These are phyloP conservation scores for Cystobasidium sp. DNA, from an alignment of 1,284 basidiomycete genomes.

Conservation along the genomic window DNA sequence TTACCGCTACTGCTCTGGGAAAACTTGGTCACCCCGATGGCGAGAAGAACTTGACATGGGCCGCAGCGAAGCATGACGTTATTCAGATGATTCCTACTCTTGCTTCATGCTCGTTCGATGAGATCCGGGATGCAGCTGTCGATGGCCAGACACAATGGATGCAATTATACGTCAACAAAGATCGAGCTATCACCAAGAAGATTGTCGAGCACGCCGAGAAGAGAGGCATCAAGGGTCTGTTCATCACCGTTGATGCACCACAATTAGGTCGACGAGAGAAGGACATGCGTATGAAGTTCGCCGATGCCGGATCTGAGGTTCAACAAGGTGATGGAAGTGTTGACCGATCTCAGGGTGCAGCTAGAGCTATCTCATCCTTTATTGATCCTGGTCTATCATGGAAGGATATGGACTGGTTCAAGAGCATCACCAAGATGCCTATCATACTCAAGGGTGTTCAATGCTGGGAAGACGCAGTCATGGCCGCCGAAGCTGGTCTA, in stretches of 20 bases:
- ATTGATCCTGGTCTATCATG: slow-evolving; percentile 88
- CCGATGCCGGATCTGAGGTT: slow-evolving; percentile 63
- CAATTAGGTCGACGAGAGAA: slow-evolving; percentile 84
- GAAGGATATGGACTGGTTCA: slow-evolving; percentile 86
- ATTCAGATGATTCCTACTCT: slow-evolving; percentile 95
- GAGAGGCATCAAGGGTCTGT: slow-evolving; percentile 72
- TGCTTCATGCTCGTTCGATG: slow-evolving; percentile 86
- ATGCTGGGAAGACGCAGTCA: slow-evolving; percentile 87
- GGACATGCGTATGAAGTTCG: slow-evolving; percentile 97
- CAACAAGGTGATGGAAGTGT: slow-evolving; percentile 63
- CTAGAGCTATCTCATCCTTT: slow-evolving; percentile 92
- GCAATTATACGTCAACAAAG: slow-evolving; percentile 59
- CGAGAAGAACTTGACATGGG: slow-evolving; percentile 74
- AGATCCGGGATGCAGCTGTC: slow-evolving; percentile 77
- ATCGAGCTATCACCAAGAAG: slow-evolving; percentile 76
- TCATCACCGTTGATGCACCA: slow-evolving; percentile 81
- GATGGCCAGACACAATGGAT: slow-evolving; percentile 75
- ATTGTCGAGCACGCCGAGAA: slow-evolving; percentile 70
- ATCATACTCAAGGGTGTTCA: slow-evolving; percentile 88
- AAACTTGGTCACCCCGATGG: slow-evolving; percentile 69
- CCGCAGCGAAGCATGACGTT: slow-evolving; percentile 74
- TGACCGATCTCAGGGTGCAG: slow-evolving; percentile 86
- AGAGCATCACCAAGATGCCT: slow-evolving; percentile 88
- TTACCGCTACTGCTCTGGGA: slow-evolving; percentile 67
- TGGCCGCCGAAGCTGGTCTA: slow-evolving; percentile 80